Evolutionary conservation across 2,329 filamentous ascomycete genomes (phyloP).

Genomic region (Paramyrothecium sp.): DNA sequence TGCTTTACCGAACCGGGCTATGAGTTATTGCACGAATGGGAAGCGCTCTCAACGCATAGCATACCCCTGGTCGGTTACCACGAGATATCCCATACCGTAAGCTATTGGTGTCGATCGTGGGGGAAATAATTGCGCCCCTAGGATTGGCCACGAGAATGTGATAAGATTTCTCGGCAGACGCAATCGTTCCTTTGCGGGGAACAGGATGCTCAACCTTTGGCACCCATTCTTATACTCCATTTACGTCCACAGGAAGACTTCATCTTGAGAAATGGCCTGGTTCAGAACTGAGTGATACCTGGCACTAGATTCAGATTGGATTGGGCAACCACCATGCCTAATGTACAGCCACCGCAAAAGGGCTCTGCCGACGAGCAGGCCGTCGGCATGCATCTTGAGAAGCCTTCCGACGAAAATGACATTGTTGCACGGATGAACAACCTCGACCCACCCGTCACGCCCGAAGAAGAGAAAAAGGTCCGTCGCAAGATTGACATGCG

Average conservation of each 20-base stretch:
- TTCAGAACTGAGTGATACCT: too few relatives aligned
- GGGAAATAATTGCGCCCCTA: not conserved
- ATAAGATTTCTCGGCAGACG: not conserved
- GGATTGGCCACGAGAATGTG: not conserved
- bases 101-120: not conserved
- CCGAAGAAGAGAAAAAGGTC: slow-evolving; percentile 10
- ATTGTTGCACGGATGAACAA: slow-evolving; percentile 8
- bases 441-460: slow-evolving; percentile 10
- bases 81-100: not conserved
- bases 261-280: not conserved
- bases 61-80: not conserved
- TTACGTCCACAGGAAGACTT: not conserved
- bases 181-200: not conserved
- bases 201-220: too few relatives aligned
- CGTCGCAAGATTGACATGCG: slow-evolving; percentile 15
- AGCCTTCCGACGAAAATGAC: not conserved
- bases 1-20: not conserved
- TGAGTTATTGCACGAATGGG: not conserved
- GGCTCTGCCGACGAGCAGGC: slow-evolving; percentile 5
- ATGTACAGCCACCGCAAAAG: slow-evolving; percentile 8
- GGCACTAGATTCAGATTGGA: not conserved
- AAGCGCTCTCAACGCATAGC: not conserved
- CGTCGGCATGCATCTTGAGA: slow-evolving; percentile 5
- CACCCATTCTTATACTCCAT: not conserved
- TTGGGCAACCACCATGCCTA: not conserved